These are phyloP conservation scores for Phytophthora sp. DNA, from an alignment of 352 stramenopile species.

Conservation along the genomic window DNA sequence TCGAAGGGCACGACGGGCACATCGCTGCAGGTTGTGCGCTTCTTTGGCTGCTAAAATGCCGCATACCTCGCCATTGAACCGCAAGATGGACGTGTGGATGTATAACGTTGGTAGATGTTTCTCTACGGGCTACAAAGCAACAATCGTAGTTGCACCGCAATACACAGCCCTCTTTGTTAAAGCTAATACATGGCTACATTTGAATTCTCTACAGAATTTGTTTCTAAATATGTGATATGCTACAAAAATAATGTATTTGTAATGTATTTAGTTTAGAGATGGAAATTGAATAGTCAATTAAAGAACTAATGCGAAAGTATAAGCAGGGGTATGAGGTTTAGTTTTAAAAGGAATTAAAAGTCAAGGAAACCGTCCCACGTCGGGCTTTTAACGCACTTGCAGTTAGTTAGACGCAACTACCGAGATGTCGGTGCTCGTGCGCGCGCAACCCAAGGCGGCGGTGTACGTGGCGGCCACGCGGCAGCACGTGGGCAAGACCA, in stretches of 20 bases:
- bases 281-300: no score
- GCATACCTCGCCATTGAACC: no score
- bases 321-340: no score
- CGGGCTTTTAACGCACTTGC: not conserved
- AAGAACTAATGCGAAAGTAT: no score
- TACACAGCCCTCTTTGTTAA: no score
- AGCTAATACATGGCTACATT: no score
- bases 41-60: conserved; percentile 48
- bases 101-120: conserved; percentile 13
- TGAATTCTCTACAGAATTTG: no score
- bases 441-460: conserved; percentile 30
- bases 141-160: not conserved
- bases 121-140: conserved; percentile 2
- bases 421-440: not conserved
- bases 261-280: no score
- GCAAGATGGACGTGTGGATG: conserved; percentile 12
- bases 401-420: not conserved
- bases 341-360: no score
- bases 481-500: conserved; percentile 93
- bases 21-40: conserved; percentile 48
- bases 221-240: no score
- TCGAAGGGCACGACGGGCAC: conserved; percentile 43
- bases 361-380: not conserved
- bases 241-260: no score
- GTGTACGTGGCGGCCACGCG: conserved; percentile 89